Conservation (phyloP, 2,329 filamentous ascomycete genomes). For the Basipetospora chlamydospora region DNA sequence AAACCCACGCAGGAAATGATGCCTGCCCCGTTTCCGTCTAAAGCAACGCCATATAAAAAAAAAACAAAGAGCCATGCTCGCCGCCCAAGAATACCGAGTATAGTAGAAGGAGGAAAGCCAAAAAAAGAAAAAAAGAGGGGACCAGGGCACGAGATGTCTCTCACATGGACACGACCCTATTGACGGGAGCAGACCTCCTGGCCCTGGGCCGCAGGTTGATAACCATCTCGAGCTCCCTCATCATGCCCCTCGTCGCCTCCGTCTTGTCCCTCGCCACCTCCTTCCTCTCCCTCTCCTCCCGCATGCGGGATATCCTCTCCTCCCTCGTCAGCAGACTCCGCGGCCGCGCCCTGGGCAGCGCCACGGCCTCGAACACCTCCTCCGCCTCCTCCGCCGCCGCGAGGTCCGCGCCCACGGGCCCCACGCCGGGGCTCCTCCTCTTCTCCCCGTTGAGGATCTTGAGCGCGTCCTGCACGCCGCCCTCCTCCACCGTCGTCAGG, state of each 20-base stretch:
- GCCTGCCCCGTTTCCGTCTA: too few species aligned
- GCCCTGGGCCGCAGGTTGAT: conserved; percentile 43
- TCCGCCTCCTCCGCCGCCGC: conserved; percentile 37
- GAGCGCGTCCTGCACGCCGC: conserved; percentile 45
- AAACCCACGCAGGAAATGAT: too few species aligned
- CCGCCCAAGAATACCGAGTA: background rate
- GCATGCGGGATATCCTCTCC: conserved; percentile 75
- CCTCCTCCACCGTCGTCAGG: conserved; percentile 46
- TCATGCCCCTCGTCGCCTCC: conserved; percentile 77
- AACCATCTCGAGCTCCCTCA: conserved; percentile 82
- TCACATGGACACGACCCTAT: conserved; percentile 8
- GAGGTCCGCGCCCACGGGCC: conserved; percentile 28
- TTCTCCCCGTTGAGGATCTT: conserved; percentile 66
- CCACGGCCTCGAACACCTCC: conserved; percentile 85
- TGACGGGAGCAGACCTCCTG: conserved; percentile 4
- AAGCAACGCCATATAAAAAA: too few species aligned
- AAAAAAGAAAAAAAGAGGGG: conserved; percentile 2
- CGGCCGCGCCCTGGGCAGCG: conserved; percentile 53
- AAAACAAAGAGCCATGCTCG: too few species aligned
- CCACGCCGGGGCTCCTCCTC: too few species aligned
- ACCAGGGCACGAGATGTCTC: background rate
- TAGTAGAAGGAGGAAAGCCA: background rate
- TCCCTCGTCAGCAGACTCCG: conserved; percentile 64
- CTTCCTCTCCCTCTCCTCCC: conserved; percentile 68
- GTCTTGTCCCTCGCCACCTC: conserved; percentile 56